These are phyloP conservation scores for Cladobotryum mycophilum DNA, from an alignment of 2,329 filamentous ascomycete species.

Conservation along the genomic window DNA sequence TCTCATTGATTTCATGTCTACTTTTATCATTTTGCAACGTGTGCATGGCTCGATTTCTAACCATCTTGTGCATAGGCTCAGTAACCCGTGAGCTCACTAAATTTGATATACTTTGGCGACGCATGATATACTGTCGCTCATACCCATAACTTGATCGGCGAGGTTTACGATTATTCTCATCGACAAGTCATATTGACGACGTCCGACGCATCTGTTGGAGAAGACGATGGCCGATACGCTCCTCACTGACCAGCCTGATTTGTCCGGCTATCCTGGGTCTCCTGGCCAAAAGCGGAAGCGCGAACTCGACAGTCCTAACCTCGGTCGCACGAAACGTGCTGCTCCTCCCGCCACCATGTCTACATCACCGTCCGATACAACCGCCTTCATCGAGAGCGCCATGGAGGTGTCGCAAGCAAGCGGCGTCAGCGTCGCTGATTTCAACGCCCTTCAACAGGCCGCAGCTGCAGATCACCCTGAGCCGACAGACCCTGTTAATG, in stretches of 20 bases:
- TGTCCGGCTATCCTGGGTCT: constrained; percentile 35
- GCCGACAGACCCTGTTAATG: constrained; percentile 44
- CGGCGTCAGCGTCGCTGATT: constrained; percentile 47
- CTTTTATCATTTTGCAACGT: no score
- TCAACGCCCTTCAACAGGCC: constrained; percentile 51
- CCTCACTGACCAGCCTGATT: constrained; percentile 41
- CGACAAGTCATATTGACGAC: background rate
- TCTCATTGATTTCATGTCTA: no score
- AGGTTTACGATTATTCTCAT: background rate
- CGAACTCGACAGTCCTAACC: constrained; percentile 43
- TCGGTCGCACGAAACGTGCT: constrained; percentile 45
- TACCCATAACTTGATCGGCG: no score
- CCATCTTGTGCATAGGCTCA: no score
- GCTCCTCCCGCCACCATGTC: constrained; percentile 41
- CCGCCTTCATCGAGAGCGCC: constrained; percentile 49
- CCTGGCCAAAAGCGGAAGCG: constrained; percentile 53
- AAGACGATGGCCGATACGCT: constrained; percentile 42
- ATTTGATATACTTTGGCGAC: no score
- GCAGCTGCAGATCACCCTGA: constrained; percentile 41
- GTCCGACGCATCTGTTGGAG: background rate
- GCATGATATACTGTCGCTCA: no score
- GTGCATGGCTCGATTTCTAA: no score
- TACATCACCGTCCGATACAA: constrained; percentile 35
- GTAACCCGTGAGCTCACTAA: no score
- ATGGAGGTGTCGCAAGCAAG: constrained; percentile 38